Percentiles rank a stretch among this genome's conserved stretches.
These are phyloP conservation scores for Leccinum aurantiacum DNA, from an alignment of 768 basidiomycete genomes.

Conservation along the genomic window DNA sequence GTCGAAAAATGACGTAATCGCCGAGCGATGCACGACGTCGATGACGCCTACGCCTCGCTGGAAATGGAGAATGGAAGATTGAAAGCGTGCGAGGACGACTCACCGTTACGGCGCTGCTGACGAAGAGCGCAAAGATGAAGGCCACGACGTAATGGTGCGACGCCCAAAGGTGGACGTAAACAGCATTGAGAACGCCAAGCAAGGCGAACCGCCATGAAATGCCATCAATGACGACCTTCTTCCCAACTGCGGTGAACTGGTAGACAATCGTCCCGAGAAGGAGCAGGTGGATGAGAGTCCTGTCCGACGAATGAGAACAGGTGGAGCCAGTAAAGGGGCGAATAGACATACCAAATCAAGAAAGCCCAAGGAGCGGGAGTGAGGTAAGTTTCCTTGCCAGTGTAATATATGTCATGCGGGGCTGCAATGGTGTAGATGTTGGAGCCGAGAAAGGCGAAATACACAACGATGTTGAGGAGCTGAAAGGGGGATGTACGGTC, in stretches of 20 bases:
- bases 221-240: conserved; percentile 78
- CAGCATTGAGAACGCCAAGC: conserved; percentile 80
- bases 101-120: conserved; percentile 67
- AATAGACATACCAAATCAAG: conserved; percentile 69
- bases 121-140: conserved; percentile 85
- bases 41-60: conserved; percentile 2
- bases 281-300: conserved; percentile 87
- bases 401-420: conserved; percentile 68
- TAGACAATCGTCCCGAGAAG: conserved; percentile 90
- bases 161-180: conserved; percentile 90
- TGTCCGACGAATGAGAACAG: conserved; percentile 30
- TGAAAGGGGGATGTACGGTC: conserved; percentile 20
- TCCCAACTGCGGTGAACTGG: conserved; percentile 80
- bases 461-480: conserved; percentile 81
- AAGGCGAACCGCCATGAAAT: conserved; percentile 92
- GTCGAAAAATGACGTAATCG: conserved; percentile 4
- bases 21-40: neutral
- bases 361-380: conserved; percentile 95
- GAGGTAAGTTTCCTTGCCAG: conserved; percentile 84
- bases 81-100: conserved; percentile 11
- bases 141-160: conserved; percentile 72
- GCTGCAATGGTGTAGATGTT: conserved; percentile 86
- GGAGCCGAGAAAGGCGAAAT: conserved; percentile 83
- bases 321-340: neutral
- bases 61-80: conserved; percentile 19